Conservation (phyloP, 805 yeast genomes). For the Schwanniomyces sp. region DNA sequence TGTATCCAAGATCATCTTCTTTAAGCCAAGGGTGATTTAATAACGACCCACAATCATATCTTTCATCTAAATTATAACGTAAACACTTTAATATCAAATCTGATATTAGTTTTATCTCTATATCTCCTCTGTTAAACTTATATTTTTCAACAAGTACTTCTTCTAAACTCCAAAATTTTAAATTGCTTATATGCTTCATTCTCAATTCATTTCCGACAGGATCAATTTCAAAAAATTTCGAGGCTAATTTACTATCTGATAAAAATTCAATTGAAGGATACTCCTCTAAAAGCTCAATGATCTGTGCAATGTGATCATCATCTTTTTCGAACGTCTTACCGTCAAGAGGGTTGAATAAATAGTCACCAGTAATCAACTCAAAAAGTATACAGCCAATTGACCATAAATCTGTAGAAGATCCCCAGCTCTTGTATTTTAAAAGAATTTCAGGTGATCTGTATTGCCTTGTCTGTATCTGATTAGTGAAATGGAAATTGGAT, state of each 20-base stretch:
- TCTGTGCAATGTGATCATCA: constrained; percentile 65
- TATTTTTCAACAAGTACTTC: constrained; percentile 52
- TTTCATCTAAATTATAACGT: constrained; percentile 44
- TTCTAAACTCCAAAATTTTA: constrained; percentile 52
- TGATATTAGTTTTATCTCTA: constrained; percentile 37
- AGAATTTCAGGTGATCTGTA: constrained; percentile 82
- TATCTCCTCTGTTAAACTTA: constrained; percentile 36
- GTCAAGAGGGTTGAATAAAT: constrained; percentile 58
- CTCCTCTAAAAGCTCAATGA: constrained; percentile 51
- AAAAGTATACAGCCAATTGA: constrained; percentile 58
- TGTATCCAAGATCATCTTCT: constrained; percentile 10
- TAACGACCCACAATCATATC: constrained; percentile 57
- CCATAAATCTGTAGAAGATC: constrained; percentile 64
- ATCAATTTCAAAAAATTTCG: constrained; percentile 40
- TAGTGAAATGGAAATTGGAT: constrained; percentile 75
- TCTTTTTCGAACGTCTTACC: constrained; percentile 49
- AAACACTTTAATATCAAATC: constrained; percentile 54
- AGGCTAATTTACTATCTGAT: constrained; percentile 35
- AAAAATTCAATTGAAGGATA: constrained; percentile 43
- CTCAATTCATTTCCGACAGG: constrained; percentile 20
- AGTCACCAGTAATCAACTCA: constrained; percentile 62
- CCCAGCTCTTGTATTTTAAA: constrained; percentile 48
- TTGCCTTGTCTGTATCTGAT: constrained; percentile 89
- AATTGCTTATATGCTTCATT: constrained; percentile 45
- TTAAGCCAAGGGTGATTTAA: constrained; percentile 53